Evolutionary conservation across 169 alveolate species (phyloP), one percentile per base, ranked within the genome.

Genomic region (Plasmodium gallinaceum): DNA sequence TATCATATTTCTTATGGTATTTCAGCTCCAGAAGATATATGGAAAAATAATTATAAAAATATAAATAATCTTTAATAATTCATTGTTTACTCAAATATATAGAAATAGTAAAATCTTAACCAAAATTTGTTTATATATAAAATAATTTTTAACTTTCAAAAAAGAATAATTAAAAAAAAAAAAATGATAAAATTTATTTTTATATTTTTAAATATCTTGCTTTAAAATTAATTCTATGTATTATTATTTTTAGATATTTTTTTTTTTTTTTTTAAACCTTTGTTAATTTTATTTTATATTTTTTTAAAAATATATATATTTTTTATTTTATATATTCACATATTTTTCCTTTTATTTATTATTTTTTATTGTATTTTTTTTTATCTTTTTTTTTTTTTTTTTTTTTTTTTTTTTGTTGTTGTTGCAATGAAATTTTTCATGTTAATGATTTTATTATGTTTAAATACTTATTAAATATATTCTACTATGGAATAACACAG

Each of bases 1-100:
- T 83, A 83, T 42, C 91, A 83, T 54, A 83, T 83, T 20, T 83
- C 91, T 10, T 83, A 60, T 66, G 91, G 91, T 24, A 83, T 83
- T 26, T 60, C 91, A n/a, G 65, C 91, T n/a, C 83, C 91, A 26
- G 61, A 83, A 10, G 73, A 83, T 68, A 14, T 57, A 26, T 83
- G 91, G 91, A 43, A 22, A 26, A 14, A 54, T 7, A 18, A 24
- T 14, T 57, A 83, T 66, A 83, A 45, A 66, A 83, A 83, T 46
- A 83, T 83, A 68, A 83, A 83, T 46, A 43, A 78, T 16, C 32
- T 78, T 32, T 64, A 37, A n/a, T 16, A 5, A 37, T 26, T n/a
- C n/a, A n/a, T n/a, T 14, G 10, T 18, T 57, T 32, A 32, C 4
- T 32, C 4, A 32, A 32, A 32, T 32, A 32, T 32, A 32, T 32